These are phyloP conservation scores for Teratosphaeria nubilosa DNA, from an alignment of 2,329 filamentous ascomycete genomes.

Conservation along the genomic window DNA sequence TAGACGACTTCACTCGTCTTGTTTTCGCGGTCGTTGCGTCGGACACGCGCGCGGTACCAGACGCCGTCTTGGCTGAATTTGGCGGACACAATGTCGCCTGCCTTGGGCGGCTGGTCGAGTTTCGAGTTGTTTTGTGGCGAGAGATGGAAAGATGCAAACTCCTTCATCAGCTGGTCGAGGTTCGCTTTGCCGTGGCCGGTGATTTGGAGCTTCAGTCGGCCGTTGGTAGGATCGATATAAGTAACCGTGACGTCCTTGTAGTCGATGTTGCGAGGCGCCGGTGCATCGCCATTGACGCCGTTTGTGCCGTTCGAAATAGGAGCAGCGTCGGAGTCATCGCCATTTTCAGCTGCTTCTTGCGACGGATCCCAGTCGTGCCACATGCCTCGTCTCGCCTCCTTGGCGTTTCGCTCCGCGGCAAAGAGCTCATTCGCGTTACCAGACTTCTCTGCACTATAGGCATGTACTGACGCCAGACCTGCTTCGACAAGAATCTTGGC, in stretches of 20 bases:
- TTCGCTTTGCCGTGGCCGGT: slow-evolving; percentile 77
- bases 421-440: slow-evolving; percentile 81
- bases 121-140: slow-evolving; percentile 65
- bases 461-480: slow-evolving; percentile 82
- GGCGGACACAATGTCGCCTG: slow-evolving; percentile 82
- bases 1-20: slow-evolving; percentile 87
- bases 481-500: slow-evolving; percentile 89
- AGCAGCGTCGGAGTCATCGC: slow-evolving; percentile 32
- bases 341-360: slow-evolving; percentile 57
- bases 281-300: slow-evolving; percentile 39
- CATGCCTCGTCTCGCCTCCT: slow-evolving; percentile 75
- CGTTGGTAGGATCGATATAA: slow-evolving; percentile 67
- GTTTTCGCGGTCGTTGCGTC: slow-evolving; percentile 82
- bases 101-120: slow-evolving; percentile 69
- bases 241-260: slow-evolving; percentile 93
- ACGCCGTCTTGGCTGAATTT: slow-evolving; percentile 81
- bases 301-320: slow-evolving; percentile 38
- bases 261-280: slow-evolving; percentile 57
- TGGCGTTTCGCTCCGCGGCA: slow-evolving; percentile 77
- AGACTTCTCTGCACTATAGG: slow-evolving; percentile 91
- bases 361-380: slow-evolving; percentile 95
- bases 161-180: slow-evolving; percentile 76
- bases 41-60: slow-evolving; percentile 89
- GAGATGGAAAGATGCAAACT: slow-evolving; percentile 84
- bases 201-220: slow-evolving; percentile 81